Evolutionary conservation across 208 protist species (phyloP).

Genomic region (Blastocrithidia nonstop): DNA sequence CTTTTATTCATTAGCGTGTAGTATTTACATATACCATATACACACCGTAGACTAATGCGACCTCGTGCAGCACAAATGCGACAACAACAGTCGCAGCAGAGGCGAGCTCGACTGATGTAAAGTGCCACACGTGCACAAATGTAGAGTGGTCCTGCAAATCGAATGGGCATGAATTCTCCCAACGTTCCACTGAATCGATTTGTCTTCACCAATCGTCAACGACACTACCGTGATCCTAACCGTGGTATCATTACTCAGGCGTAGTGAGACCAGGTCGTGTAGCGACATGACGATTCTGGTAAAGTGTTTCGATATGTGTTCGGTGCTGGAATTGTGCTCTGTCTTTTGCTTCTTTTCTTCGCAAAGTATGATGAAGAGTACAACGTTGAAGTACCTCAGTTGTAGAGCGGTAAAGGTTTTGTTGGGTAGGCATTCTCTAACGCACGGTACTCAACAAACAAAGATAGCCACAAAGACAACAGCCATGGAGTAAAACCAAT

Average conservation of each 20-base stretch:
- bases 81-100: conserved; percentile 49
- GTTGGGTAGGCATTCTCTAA: conserved; percentile 23
- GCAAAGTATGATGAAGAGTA: conserved; percentile 79
- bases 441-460: conserved; percentile 6
- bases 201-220: conserved; percentile 2
- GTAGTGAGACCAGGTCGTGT: conserved; percentile 67
- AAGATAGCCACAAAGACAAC: background rate
- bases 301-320: conserved; percentile 50
- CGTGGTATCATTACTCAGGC: conserved; percentile 54
- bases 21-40: too few relatives aligned
- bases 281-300: conserved; percentile 58
- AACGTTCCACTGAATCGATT: conserved; percentile 11
- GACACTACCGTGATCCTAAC: conserved; percentile 28
- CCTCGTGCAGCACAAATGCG: conserved; percentile 54
- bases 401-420: conserved; percentile 61
- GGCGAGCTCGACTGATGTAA: conserved; percentile 33
- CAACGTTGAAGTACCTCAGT: conserved; percentile 67
- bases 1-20: too few relatives aligned
- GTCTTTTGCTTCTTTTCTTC: conserved; percentile 27
- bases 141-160: too few relatives aligned
- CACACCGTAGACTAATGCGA: too few relatives aligned
- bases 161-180: conserved; percentile 15
- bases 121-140: conserved; percentile 23
- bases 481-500: too few relatives aligned
- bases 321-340: conserved; percentile 23